A percentile compares a stretch with the other conserved stretches of the same genome.
Evolutionary conservation across 2,329 filamentous ascomycete genomes (phyloP).

Genomic region (Verticillium nonalfalfae): DNA sequence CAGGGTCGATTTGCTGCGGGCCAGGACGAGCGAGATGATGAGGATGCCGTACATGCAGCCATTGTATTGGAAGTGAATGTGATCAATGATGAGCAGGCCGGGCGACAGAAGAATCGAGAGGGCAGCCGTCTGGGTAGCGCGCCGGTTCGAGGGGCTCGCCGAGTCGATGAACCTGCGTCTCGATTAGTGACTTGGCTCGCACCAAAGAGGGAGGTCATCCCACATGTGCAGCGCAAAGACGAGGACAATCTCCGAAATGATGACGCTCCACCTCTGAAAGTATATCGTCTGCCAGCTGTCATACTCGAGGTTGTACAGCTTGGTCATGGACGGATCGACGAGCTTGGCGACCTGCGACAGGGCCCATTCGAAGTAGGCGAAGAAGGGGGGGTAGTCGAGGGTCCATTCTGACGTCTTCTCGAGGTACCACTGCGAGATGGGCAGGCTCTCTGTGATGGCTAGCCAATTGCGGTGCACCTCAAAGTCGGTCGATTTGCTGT

Average conservation of each 20-base stretch:
- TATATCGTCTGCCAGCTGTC: slow-evolving; percentile 91
- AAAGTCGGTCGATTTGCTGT: slow-evolving; percentile 96
- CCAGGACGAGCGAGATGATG: slow-evolving; percentile 78
- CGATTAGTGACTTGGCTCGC: not conserved
- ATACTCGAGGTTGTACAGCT: slow-evolving; percentile 74
- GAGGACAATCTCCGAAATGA: slow-evolving; percentile 76
- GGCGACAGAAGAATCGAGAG: slow-evolving; percentile 88
- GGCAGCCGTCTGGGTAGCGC: slow-evolving; percentile 76
- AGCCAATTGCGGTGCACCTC: slow-evolving; percentile 99
- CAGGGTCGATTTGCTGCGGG: slow-evolving; percentile 67
- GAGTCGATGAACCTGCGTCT: slow-evolving; percentile 64
- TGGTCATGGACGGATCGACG: slow-evolving; percentile 75
- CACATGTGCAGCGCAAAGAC: slow-evolving; percentile 75
- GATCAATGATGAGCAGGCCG: slow-evolving; percentile 92
- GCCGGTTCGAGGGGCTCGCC: slow-evolving; percentile 57
- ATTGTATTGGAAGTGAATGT: slow-evolving; percentile 99
- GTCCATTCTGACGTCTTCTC: slow-evolving; percentile 99
- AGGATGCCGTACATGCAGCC: slow-evolving; percentile 91
- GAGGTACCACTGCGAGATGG: slow-evolving; percentile 87
- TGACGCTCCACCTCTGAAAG: slow-evolving; percentile 87
- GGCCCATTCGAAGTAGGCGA: slow-evolving; percentile 93
- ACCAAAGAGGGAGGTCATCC: not conserved
- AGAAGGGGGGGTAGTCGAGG: slow-evolving; percentile 96
- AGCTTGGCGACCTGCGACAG: slow-evolving; percentile 75
- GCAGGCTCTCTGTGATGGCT: slow-evolving; percentile 85